Evolutionary conservation across 768 basidiomycete species (phyloP).

Genomic region (Chiua virens): DNA sequence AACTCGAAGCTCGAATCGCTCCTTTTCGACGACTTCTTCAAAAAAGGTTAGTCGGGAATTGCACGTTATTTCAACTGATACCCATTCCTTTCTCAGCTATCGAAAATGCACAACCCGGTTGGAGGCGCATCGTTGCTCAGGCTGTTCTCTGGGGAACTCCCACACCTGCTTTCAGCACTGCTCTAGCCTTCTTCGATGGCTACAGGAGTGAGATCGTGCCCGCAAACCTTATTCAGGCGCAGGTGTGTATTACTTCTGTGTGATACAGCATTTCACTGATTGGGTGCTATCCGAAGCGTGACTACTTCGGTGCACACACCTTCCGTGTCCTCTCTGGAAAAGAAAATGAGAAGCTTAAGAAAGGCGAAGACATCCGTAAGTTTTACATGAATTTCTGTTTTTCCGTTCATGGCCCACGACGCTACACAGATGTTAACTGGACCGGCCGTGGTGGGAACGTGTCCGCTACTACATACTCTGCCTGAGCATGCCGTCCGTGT

Average conservation of each 20-base stretch:
- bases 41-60: conserved; percentile 57
- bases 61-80: not conserved
- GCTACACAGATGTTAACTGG: conserved; percentile 87
- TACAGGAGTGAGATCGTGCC: conserved; percentile 95
- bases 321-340: conserved; percentile 93
- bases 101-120: conserved; percentile 94
- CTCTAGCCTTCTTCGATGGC: conserved; percentile 97
- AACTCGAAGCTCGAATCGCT: conserved; percentile 83
- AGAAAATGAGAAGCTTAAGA: conserved; percentile 80
- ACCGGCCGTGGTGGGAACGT: conserved; percentile 96
- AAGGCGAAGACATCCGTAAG: conserved; percentile 87
- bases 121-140: conserved; percentile 96
- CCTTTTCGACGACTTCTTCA: conserved; percentile 97
- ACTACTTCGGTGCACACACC: conserved; percentile 99
- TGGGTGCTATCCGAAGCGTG: conserved; percentile 55
- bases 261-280: not conserved
- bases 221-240: conserved; percentile 92
- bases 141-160: conserved; percentile 97
- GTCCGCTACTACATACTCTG: conserved; percentile 83
- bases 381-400: conserved; percentile 18
- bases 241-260: conserved; percentile 45
- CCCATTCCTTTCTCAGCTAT: conserved; percentile 51
- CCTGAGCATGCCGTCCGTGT: conserved; percentile 36
- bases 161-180: conserved; percentile 96
- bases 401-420: not conserved